Evolutionary conservation across 2,329 filamentous ascomycete genomes (phyloP).

Genomic region (Parascedosporium putredinis): DNA sequence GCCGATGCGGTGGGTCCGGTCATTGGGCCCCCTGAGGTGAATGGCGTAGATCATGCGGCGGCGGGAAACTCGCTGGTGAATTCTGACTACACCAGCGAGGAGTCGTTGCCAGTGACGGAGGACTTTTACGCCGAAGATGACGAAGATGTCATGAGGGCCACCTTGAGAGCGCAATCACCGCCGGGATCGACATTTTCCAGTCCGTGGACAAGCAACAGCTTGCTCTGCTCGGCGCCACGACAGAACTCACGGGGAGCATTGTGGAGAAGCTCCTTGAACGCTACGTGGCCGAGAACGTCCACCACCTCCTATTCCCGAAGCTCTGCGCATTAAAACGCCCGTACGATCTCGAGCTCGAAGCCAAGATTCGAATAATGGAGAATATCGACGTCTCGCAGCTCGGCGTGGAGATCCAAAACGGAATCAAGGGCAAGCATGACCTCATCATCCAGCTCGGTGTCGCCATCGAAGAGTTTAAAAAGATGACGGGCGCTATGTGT

Average conservation of each 20-base stretch:
- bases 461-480: conserved; percentile 82
- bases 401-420: conserved; percentile 75
- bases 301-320: conserved; percentile 78
- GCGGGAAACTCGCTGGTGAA: conserved; percentile 11
- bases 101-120: conserved; percentile 39
- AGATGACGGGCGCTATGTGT: conserved; percentile 64
- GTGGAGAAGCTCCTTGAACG: conserved; percentile 92
- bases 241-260: conserved; percentile 80
- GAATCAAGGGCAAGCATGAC: conserved; percentile 67
- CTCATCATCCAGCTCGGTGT: conserved; percentile 64
- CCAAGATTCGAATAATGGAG: conserved; percentile 85
- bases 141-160: conserved; percentile 79
- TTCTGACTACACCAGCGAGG: conserved; percentile 1
- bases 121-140: conserved; percentile 76
- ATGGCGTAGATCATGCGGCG: conserved; percentile 28
- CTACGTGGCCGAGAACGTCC: conserved; percentile 87
- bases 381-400: conserved; percentile 91
- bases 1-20: conserved; percentile 46
- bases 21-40: conserved; percentile 44
- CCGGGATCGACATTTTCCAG: conserved; percentile 92
- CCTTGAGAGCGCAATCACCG: conserved; percentile 87
- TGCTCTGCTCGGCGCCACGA: conserved; percentile 82
- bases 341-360: conserved; percentile 81
- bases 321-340: conserved; percentile 66
- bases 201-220: conserved; percentile 92